phyloP scores from a whole-genome alignment of 2,329 filamentous ascomycete species.

The Monilinia vaccinii-corymbosi region DNA sequence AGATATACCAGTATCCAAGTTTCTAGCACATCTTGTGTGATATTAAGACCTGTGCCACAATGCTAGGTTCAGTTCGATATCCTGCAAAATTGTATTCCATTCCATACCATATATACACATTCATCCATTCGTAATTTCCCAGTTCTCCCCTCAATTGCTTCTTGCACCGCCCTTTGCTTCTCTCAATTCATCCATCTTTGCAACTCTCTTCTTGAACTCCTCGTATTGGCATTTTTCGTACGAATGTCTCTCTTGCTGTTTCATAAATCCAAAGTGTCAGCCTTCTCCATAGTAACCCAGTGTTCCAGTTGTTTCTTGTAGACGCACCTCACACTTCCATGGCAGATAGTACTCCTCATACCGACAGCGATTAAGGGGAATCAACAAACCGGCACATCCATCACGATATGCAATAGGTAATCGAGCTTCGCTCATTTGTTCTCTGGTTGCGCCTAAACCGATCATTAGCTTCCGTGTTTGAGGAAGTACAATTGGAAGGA shows the following conservation, averaged over 20 bases:
- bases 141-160: conserved; percentile 56
- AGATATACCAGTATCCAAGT: not conserved
- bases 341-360: conserved; percentile 86
- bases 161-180: conserved; percentile 74
- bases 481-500: conserved; percentile 3
- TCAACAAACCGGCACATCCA: conserved; percentile 88
- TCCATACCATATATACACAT: conserved; percentile 17
- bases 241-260: conserved; percentile 87
- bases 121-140: not conserved
- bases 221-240: conserved; percentile 99
- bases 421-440: conserved; percentile 88
- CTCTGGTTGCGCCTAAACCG: conserved; percentile 54
- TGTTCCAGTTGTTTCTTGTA: not conserved
- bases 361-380: conserved; percentile 92
- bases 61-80: not conserved
- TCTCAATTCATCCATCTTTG: conserved; percentile 95
- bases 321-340: conserved; percentile 90
- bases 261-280: conserved; percentile 12
- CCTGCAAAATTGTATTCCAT: conserved; percentile 12
- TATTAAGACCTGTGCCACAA: not conserved
- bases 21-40: not conserved
- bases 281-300: not conserved
- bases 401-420: conserved; percentile 89
- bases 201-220: conserved; percentile 96
- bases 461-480: conserved; percentile 35